These are phyloP conservation scores for Mrakia gelida DNA, from an alignment of 768 basidiomycete species.

Conservation along the genomic window DNA sequence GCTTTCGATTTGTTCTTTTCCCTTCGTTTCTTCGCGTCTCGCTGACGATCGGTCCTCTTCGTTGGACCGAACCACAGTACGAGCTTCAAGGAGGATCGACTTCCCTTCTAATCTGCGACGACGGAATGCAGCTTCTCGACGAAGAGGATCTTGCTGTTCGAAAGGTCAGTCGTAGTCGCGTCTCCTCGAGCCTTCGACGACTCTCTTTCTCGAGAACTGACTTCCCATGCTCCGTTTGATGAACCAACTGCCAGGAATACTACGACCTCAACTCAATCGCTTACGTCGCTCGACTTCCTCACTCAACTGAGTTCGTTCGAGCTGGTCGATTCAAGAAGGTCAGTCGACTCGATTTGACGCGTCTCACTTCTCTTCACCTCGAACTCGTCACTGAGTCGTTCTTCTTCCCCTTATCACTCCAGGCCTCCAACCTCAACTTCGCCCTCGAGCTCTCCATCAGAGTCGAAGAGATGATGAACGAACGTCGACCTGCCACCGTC, in stretches of 20 bases:
- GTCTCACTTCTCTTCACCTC: not conserved
- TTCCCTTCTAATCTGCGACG: conserved; percentile 73
- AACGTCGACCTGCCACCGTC: conserved; percentile 47
- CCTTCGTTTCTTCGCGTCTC: too few species aligned
- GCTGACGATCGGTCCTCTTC: too few species aligned
- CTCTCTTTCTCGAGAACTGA: not conserved
- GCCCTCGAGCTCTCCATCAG: conserved; percentile 63
- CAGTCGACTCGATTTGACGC: conserved; percentile 41
- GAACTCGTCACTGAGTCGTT: not conserved
- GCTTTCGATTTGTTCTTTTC: too few species aligned
- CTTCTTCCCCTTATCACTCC: not conserved
- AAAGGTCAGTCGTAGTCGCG: conserved; percentile 43
- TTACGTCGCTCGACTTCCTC: conserved; percentile 74
- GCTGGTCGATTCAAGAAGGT: conserved; percentile 82
- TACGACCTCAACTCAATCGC: conserved; percentile 68
- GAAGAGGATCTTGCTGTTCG: conserved; percentile 62
- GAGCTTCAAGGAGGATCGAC: conserved; percentile 80
- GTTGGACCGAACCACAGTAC: conserved; percentile 39
- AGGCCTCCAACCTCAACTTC: conserved; percentile 85
- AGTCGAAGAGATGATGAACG: conserved; percentile 52
- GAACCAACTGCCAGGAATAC: conserved; percentile 45
- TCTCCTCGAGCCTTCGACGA: not conserved
- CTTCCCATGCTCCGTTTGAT: not conserved
- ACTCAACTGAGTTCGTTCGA: conserved; percentile 61
- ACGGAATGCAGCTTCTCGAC: conserved; percentile 54